Evolutionary conservation across 208 protist species (phyloP).

Genomic region (Tetramitus jugosus): DNA sequence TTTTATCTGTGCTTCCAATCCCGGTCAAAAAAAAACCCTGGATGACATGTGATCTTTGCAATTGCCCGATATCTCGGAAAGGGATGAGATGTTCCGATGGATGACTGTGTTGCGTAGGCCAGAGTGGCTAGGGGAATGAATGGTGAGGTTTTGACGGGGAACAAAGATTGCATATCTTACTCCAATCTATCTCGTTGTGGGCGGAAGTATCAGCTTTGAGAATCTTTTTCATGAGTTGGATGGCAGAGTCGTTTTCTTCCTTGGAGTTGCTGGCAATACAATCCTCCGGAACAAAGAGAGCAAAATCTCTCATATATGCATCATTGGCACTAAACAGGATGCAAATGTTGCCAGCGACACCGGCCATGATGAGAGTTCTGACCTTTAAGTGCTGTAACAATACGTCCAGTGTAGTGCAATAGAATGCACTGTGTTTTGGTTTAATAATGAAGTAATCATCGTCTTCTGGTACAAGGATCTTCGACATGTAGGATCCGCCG

Average conservation of each 20-base stretch:
- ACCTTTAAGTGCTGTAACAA: not conserved
- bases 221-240: not conserved
- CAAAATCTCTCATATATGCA: not conserved
- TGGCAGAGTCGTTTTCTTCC: not conserved
- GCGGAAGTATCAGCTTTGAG: no score
- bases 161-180: no score
- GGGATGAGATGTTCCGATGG: no score
- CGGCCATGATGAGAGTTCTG: not conserved
- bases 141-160: no score
- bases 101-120: no score
- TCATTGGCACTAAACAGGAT: not conserved
- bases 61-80: no score
- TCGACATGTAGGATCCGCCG: not conserved
- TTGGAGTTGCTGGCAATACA: not conserved
- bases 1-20: no score
- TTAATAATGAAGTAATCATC: not conserved
- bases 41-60: no score
- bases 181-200: no score
- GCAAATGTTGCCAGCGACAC: not conserved
- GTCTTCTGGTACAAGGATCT: not conserved
- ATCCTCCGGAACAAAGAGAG: not conserved
- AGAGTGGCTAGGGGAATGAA: no score
- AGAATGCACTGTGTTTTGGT: slow-evolving; percentile 5
- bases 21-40: no score
- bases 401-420: not conserved